A percentile compares a stretch with the other conserved stretches of the same genome.
Conservation (phyloP, 225 moss, liverwort and hornwort species). For the Physcomitrium patens region DNA sequence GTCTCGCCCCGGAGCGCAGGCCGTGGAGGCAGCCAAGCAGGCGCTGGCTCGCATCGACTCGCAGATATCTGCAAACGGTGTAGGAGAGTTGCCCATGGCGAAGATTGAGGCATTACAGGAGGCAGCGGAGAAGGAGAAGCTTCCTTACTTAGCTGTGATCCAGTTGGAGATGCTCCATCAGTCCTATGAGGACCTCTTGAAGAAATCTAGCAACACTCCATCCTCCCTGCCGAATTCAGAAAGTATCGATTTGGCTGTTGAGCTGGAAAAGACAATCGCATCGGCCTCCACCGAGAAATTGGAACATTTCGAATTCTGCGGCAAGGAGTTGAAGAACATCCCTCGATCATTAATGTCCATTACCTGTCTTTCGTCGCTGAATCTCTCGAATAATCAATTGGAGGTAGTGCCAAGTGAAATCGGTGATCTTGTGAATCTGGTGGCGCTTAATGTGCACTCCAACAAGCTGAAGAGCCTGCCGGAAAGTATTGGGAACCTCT, state of each 20-base stretch:
- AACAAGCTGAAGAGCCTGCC: slow-evolving; percentile 70
- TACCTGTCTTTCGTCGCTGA: slow-evolving; percentile 58
- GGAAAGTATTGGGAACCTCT: slow-evolving; percentile 68
- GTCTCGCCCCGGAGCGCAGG: slow-evolving; percentile 45
- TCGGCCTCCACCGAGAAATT: slow-evolving; percentile 44
- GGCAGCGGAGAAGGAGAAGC: slow-evolving; percentile 69
- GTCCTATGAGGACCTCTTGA: slow-evolving; percentile 55
- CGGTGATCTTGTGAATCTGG: slow-evolving; percentile 60
- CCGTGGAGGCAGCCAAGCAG: slow-evolving; percentile 51
- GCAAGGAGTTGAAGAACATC: slow-evolving; percentile 52
- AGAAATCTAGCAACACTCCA: background rate
- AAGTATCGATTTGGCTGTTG: background rate
- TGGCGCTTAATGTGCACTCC: slow-evolving; percentile 64
- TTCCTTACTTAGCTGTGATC: slow-evolving; percentile 69
- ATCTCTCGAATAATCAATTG: slow-evolving; percentile 75
- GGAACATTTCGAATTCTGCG: slow-evolving; percentile 58
- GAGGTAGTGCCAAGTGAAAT: slow-evolving; percentile 80
- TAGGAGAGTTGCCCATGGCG: slow-evolving; percentile 23
- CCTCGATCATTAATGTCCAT: slow-evolving; percentile 61
- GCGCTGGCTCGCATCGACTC: slow-evolving; percentile 33
- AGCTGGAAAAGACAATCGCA: slow-evolving; percentile 47
- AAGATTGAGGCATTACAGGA: slow-evolving; percentile 61
- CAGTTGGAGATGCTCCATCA: slow-evolving; percentile 80
- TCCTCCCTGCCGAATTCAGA: background rate
- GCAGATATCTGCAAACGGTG: too few relatives aligned